A percentile compares a stretch with the other conserved stretches of the same genome.
These are phyloP conservation scores for Magnusiomyces tetraspermus DNA, from an alignment of 1,139 yeast genomes.

Conservation along the genomic window DNA sequence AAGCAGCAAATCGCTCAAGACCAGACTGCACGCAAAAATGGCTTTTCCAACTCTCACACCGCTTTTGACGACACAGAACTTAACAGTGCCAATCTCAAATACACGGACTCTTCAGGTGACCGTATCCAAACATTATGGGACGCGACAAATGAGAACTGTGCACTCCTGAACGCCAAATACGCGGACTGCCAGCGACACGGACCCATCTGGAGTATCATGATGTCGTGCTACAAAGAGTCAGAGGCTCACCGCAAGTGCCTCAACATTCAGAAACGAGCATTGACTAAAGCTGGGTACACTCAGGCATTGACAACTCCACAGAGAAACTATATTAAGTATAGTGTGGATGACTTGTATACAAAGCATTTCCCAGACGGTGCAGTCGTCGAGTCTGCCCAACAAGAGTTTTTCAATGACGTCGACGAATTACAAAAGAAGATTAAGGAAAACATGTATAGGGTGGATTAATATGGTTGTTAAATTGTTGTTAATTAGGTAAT, in stretches of 20 bases:
- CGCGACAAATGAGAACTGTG: slow-evolving; percentile 15
- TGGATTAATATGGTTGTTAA: background rate
- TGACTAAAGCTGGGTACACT: slow-evolving; percentile 29
- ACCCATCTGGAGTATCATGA: slow-evolving; percentile 12
- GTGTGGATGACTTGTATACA: slow-evolving; percentile 32
- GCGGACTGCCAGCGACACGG: slow-evolving; percentile 15
- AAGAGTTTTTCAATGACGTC: slow-evolving; percentile 19
- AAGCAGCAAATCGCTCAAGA: slow-evolving; percentile 11
- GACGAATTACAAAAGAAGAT: slow-evolving; percentile 15
- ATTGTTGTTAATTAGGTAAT: too few species aligned
- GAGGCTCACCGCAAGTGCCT: slow-evolving; percentile 22
- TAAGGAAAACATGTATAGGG: slow-evolving; percentile 10
- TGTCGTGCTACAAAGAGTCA: slow-evolving; percentile 11
- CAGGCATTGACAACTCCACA: slow-evolving; percentile 24
- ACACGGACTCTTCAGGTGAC: slow-evolving; percentile 7
- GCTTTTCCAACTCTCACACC: slow-evolving; percentile 3
- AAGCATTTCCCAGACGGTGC: slow-evolving; percentile 24
- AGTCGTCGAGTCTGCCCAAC: slow-evolving; percentile 21
- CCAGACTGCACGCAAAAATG: slow-evolving; percentile 1
- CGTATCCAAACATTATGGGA: slow-evolving; percentile 14
- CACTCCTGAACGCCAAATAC: slow-evolving; percentile 9
- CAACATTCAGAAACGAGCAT: slow-evolving; percentile 31
- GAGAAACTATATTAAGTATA: slow-evolving; percentile 24
- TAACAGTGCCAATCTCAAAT: slow-evolving; percentile 8
- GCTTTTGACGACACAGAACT: slow-evolving; percentile 12